phyloP scores from a whole-genome alignment of 2,329 filamentous ascomycete genomes.

The Boeremia exigua region DNA sequence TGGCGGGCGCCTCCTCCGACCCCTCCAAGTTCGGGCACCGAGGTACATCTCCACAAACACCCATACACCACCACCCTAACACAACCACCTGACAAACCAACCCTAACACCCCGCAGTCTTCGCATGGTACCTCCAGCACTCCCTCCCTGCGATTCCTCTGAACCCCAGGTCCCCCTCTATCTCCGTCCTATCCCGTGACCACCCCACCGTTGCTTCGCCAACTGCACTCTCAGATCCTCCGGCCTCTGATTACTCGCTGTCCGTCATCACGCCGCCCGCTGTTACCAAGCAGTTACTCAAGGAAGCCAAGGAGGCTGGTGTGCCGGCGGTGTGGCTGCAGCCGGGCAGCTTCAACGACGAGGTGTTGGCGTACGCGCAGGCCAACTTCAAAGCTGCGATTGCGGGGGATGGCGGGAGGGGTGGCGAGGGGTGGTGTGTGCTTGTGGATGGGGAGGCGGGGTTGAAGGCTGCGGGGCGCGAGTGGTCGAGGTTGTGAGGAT shows the following conservation, averaged over 20 bases:
- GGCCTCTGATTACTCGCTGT: constrained; percentile 70
- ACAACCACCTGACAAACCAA: too few species aligned
- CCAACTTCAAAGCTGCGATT: constrained; percentile 72
- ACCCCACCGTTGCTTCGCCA: constrained; percentile 71
- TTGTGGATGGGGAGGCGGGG: constrained; percentile 50
- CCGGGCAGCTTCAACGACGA: constrained; percentile 85
- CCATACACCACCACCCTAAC: too few species aligned
- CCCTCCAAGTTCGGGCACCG: constrained; percentile 87
- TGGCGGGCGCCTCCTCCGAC: constrained; percentile 88
- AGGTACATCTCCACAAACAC: constrained; percentile 58
- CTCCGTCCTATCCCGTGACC: constrained; percentile 63
- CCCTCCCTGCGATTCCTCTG: constrained; percentile 79
- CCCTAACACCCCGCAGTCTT: constrained; percentile 67
- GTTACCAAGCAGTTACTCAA: constrained; percentile 76
- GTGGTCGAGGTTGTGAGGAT: constrained; percentile 34
- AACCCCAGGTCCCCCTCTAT: constrained; percentile 76
- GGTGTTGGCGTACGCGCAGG: constrained; percentile 71
- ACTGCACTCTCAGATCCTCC: constrained; percentile 62
- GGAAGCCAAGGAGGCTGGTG: constrained; percentile 77
- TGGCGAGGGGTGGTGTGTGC: constrained; percentile 50
- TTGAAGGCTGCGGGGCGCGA: constrained; percentile 44
- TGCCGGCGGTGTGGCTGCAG: constrained; percentile 69
- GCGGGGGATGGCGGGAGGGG: constrained; percentile 54
- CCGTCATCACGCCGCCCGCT: constrained; percentile 83
- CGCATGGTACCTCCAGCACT: constrained; percentile 82